phyloP scores from a whole-genome alignment of 2,329 filamentous ascomycete species.

The Anthostomella pinea region DNA sequence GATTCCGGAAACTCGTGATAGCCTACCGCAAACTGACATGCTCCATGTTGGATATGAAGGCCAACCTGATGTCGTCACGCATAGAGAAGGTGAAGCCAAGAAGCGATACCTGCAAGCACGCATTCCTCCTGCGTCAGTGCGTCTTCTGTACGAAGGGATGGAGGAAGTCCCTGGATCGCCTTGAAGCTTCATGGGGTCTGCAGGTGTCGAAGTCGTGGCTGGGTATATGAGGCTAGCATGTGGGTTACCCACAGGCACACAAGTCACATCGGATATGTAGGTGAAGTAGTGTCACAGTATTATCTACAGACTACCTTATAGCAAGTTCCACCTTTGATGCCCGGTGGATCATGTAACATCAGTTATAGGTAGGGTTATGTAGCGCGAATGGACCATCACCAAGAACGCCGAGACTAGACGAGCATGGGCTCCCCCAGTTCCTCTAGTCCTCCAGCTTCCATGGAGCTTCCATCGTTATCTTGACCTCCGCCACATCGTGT shows the following conservation, averaged over 20 bases:
- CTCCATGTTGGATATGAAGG: conserved; percentile 2
- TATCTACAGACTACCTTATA: not conserved
- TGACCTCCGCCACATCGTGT: conserved; percentile 24
- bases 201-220: not conserved
- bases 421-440: not conserved
- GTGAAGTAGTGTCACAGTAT: not conserved
- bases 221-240: no score
- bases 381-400: not conserved
- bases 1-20: not conserved
- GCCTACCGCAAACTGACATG: not conserved
- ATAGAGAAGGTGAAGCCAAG: conserved; percentile 12
- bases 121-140: no score
- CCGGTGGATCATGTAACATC: conserved; percentile 7
- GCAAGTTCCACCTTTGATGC: not conserved
- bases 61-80: conserved; percentile 13
- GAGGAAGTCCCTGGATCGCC: not conserved
- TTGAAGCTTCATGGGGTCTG: not conserved
- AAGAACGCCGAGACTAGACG: not conserved
- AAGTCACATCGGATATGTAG: not conserved
- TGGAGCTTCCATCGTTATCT: conserved; percentile 34
- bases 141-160: not conserved
- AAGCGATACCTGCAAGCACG: conserved; percentile 10
- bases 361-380: not conserved
- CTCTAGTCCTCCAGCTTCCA: conserved; percentile 22
- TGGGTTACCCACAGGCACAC: no score